Evolutionary conservation across 768 basidiomycete genomes (phyloP), one percentile per base, ranked within the genome.

Genomic region (Tylopilus balloui): DNA sequence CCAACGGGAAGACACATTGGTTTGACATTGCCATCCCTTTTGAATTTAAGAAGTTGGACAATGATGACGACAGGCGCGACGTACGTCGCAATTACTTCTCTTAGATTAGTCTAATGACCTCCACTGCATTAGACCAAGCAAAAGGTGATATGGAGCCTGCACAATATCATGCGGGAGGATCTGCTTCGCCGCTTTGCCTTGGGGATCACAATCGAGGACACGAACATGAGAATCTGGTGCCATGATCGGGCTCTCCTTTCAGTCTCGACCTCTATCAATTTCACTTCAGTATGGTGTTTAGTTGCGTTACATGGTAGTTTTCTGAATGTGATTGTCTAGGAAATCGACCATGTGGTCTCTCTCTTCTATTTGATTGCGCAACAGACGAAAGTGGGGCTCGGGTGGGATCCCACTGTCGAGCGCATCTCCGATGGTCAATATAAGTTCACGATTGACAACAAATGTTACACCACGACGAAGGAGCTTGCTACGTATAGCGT

Each of bases 121-220:
- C 31, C 44, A 4, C 44, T 48, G 7, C n/a, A 17, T 20, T 5
- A 60, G 58, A 53, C 56, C 17, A 27, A 50, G 35, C 3, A 1
- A 17, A 57, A 69, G 53, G 45, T 67, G 1, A 46, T 70, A 19
- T 65, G 63, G 63, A 58, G 52, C 38, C 36, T 65, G 17, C 53
- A 59, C 21, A 51, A 60, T 15, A 57, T 60, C 37, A 64, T 71
- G 62, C 50, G 52, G 2, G 51, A 60, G 29, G 69, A 70, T 42
- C 62, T 54, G 0, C 4, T 63, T 65, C 27, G 48, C 54, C 3
- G 0, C 4, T 63, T 65, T 27, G 48, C 54, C 3, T 59, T 64
- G 17, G 68, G 67, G 0, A 59, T 69, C 20, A 66, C 62, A 0
- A 47, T 67, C 14, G 62, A 69, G 43, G 54, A 62, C 37, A 56